phyloP scores from a whole-genome alignment of 2,329 filamentous ascomycete genomes.

The Rhytidhysteron rufulum region DNA sequence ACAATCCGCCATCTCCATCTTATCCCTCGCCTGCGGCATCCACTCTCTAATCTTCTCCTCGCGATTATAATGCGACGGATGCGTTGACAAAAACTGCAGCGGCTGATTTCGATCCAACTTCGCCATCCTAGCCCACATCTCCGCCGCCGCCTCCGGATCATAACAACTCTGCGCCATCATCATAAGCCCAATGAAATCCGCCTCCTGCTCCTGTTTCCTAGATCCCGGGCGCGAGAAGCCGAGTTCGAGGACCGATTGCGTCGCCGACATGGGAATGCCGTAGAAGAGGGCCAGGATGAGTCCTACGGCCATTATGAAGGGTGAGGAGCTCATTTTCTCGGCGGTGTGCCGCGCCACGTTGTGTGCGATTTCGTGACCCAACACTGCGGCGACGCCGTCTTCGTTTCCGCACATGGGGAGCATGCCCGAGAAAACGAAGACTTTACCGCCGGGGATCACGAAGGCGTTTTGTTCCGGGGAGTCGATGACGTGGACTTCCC shows the following conservation, averaged over 20 bases:
- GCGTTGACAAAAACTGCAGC: conserved; percentile 72
- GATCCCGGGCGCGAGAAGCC: conserved; percentile 66
- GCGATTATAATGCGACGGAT: conserved; percentile 66
- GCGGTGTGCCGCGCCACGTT: conserved; percentile 46
- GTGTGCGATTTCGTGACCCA: conserved; percentile 78
- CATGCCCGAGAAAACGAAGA: conserved; percentile 75
- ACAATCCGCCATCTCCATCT: too few species aligned
- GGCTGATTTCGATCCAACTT: conserved; percentile 45
- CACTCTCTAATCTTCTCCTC: conserved; percentile 63
- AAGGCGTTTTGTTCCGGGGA: conserved; percentile 68
- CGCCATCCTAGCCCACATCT: conserved; percentile 63
- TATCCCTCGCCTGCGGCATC: too few species aligned
- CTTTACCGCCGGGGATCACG: conserved; percentile 73
- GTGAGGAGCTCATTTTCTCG: conserved; percentile 56
- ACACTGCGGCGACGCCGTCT: conserved; percentile 67
- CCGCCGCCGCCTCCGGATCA: conserved; percentile 63
- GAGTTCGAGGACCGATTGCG: conserved; percentile 52
- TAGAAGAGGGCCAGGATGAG: conserved; percentile 35
- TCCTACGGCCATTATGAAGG: conserved; percentile 36
- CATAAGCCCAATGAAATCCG: conserved; percentile 76
- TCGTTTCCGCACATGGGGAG: conserved; percentile 64
- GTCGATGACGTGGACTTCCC: conserved; percentile 75
- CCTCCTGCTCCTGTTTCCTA: conserved; percentile 68
- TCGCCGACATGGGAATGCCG: conserved; percentile 40
- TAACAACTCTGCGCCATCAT: conserved; percentile 82